Evolutionary conservation across 2,329 filamentous ascomycete genomes (phyloP), one percentile per base, ranked within the genome.

Genomic region (Aureobasidium melanogenum): DNA sequence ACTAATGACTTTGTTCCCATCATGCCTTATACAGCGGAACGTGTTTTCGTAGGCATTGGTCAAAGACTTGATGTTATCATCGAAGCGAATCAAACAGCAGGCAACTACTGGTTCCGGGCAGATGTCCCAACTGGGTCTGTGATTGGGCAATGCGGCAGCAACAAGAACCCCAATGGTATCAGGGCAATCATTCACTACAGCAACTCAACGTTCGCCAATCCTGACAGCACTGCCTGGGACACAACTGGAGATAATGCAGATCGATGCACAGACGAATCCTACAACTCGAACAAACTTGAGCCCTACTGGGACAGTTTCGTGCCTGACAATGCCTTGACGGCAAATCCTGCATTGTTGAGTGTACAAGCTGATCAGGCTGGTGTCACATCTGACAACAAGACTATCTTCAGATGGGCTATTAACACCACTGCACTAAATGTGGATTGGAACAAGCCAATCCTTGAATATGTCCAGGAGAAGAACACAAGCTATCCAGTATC

Each of bases 21-120:
- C 55, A 69, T 72, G 32, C 77, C 77, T 2, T 77, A 74, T 63
- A 67, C 64, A 36, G 72, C 75, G 1, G 41, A 48, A 2, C 19
- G 57, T 19, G 47, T 78, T 1, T 66, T 75, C 28, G 63, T 79
- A 6, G 74, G 68, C 5, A 76, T 78, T 32, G 76, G 73, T 9
- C 77, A 79, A 64, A 73, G 77, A 4, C 78, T 78, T 69, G 77
- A 80, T 55, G 76, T 79, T 5, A 68, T 79, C 58, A 73, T 80
- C 66, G 73, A 67, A 50, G 75, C 77, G 30, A 76, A 78, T 60
- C 75, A 78, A 64, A 70, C 75, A 5, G 66, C 68, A 2, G 73
- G 69, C 43, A 76, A 71, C 63, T 79, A 78, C 67, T 79, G 77
- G 77, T 75, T 79, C 66, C 71, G 76, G 3, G 75, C 76, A 2